Evolutionary conservation across 164 flowering plant species (phyloP).

Genomic region (Berberis vulgaris): DNA sequence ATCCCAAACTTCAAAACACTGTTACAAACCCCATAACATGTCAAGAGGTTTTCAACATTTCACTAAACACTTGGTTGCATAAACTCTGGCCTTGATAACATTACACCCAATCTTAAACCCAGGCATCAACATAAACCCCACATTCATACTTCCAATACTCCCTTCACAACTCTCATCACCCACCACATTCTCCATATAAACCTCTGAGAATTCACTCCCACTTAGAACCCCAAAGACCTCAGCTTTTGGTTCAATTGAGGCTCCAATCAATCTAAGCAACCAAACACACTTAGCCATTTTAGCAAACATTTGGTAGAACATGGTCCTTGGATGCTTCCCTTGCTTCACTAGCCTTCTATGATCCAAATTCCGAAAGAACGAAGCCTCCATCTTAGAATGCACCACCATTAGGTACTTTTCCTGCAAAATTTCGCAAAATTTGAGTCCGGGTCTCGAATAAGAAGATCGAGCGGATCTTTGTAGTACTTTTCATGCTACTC

Average conservation of each 20-base stretch:
- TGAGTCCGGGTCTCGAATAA: not conserved
- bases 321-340: slow-evolving; percentile 51
- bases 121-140: no score
- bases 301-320: slow-evolving; percentile 45
- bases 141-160: no score
- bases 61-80: no score
- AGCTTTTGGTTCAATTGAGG: slow-evolving; percentile 25
- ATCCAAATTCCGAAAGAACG: slow-evolving; percentile 34
- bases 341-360: slow-evolving; percentile 34
- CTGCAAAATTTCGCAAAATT: not conserved
- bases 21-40: no score
- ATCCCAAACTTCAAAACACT: no score
- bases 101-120: no score
- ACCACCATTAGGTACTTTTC: not conserved
- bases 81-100: no score
- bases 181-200: slow-evolving; percentile 43
- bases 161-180: slow-evolving; percentile 11
- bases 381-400: not conserved
- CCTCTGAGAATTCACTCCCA: slow-evolving; percentile 39
- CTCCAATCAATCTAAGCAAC: slow-evolving; percentile 33
- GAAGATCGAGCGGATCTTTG: not conserved
- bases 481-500: no score
- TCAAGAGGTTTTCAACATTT: no score
- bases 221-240: slow-evolving; percentile 30
- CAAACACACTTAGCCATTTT: slow-evolving; percentile 57